phyloP scores from a whole-genome alignment of 768 basidiomycete genomes.

The Pholiota microspora region DNA sequence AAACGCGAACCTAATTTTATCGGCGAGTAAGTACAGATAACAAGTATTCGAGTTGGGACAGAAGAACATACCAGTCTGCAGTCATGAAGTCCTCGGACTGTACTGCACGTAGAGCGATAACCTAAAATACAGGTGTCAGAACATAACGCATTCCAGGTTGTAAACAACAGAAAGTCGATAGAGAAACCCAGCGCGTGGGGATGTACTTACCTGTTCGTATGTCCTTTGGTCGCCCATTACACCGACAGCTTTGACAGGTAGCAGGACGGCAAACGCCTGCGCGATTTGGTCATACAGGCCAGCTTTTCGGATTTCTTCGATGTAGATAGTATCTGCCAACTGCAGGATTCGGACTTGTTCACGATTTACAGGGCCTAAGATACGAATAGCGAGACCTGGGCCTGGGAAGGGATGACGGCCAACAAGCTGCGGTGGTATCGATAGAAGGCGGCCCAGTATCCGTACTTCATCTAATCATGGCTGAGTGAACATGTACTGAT shows the following conservation, averaged over 20 bases:
- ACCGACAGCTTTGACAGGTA: slow-evolving; percentile 96
- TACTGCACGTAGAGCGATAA: slow-evolving; percentile 92
- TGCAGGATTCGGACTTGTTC: slow-evolving; percentile 91
- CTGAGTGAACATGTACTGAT: slow-evolving; percentile 7
- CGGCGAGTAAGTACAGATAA: neutral
- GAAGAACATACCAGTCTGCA: slow-evolving; percentile 82
- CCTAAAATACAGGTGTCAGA: slow-evolving; percentile 38
- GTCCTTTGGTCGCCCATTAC: slow-evolving; percentile 97
- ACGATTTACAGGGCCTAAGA: slow-evolving; percentile 91
- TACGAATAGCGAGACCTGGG: slow-evolving; percentile 96
- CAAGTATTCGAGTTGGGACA: neutral
- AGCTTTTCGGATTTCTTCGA: slow-evolving; percentile 95
- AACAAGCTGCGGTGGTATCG: slow-evolving; percentile 90
- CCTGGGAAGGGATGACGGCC: slow-evolving; percentile 99
- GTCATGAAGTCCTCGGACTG: slow-evolving; percentile 99
- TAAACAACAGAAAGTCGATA: neutral
- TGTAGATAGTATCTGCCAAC: slow-evolving; percentile 92
- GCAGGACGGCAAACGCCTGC: slow-evolving; percentile 93
- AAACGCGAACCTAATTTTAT: slow-evolving; percentile 89
- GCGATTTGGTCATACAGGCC: slow-evolving; percentile 90
- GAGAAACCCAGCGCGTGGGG: slow-evolving; percentile 1
- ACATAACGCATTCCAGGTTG: neutral
- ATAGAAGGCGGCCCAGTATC: slow-evolving; percentile 83
- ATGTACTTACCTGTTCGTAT: slow-evolving; percentile 75
- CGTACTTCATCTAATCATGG: slow-evolving; percentile 83